phyloP scores from a whole-genome alignment of 2,329 filamentous ascomycete genomes.

The Knufia fluminis region DNA sequence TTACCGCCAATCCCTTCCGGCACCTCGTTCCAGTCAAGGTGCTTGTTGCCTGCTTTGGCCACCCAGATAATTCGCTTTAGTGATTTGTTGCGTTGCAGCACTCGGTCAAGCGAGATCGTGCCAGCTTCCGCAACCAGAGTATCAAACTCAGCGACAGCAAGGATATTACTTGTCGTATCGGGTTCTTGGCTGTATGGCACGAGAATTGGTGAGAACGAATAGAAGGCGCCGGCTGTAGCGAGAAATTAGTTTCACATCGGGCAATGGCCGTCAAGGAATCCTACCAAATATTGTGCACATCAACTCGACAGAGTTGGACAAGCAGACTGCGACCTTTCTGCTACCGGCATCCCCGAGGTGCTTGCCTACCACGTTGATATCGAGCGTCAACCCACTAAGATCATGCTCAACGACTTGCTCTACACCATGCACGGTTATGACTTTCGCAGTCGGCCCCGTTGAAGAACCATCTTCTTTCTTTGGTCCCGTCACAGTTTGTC shows the following conservation, averaged over 20 bases:
- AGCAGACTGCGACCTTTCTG: conserved; percentile 74
- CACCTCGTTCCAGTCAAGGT: conserved; percentile 91
- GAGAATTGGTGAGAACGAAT: conserved; percentile 73
- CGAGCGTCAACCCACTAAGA: conserved; percentile 63
- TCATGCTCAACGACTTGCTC: conserved; percentile 65
- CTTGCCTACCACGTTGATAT: conserved; percentile 79
- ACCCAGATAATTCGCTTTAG: conserved; percentile 83
- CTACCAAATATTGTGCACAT: conserved; percentile 68
- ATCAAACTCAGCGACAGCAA: conserved; percentile 66
- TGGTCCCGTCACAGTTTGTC: conserved; percentile 56
- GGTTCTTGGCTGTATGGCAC: conserved; percentile 72
- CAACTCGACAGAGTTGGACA: conserved; percentile 88
- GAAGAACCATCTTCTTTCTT: conserved; percentile 53
- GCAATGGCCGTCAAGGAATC: too few species aligned
- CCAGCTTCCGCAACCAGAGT: conserved; percentile 77
- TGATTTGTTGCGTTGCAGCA: conserved; percentile 58
- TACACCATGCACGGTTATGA: conserved; percentile 71
- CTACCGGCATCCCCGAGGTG: conserved; percentile 59
- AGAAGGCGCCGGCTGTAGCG: conserved; percentile 67
- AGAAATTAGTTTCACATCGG: not conserved
- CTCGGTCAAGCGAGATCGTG: conserved; percentile 67
- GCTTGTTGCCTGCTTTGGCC: conserved; percentile 77
- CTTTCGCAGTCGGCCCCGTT: conserved; percentile 51
- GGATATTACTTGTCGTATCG: conserved; percentile 58
- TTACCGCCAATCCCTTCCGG: conserved; percentile 65